Percentiles rank a stretch among this genome's conserved stretches.
Evolutionary conservation across 2,329 filamentous ascomycete species (phyloP).

Genomic region (Xylaria sp.): DNA sequence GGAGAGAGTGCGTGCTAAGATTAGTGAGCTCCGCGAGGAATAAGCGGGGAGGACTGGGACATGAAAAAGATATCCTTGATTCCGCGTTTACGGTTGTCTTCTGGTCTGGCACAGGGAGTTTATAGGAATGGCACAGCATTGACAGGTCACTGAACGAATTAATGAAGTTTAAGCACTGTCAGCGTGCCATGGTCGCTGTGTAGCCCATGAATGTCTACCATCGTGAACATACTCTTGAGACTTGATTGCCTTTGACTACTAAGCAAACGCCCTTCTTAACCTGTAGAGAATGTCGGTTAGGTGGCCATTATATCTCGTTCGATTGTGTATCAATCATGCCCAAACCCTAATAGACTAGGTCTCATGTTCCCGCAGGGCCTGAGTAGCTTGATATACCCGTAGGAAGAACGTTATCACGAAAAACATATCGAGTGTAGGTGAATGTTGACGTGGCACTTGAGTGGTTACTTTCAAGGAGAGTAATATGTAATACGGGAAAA

Average conservation of each 20-base stretch:
- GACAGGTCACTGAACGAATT: constrained; percentile 33
- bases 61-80: constrained; percentile 28
- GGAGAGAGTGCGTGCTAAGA: constrained; percentile 85
- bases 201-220: constrained; percentile 2
- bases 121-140: constrained; percentile 33
- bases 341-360: too few relatives aligned
- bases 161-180: constrained; percentile 34
- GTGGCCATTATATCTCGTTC: too few relatives aligned
- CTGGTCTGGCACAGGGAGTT: constrained; percentile 38
- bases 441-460: too few relatives aligned
- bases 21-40: constrained; percentile 73
- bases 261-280: background rate
- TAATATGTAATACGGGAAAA: too few relatives aligned
- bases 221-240: background rate
- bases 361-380: too few relatives aligned
- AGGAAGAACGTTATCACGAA: too few relatives aligned
- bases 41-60: constrained; percentile 36
- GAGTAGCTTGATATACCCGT: too few relatives aligned
- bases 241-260: background rate
- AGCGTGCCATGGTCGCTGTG: constrained; percentile 10
- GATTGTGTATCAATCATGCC: too few relatives aligned
- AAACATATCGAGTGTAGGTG: too few relatives aligned
- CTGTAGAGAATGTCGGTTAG: too few relatives aligned
- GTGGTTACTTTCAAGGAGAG: too few relatives aligned
- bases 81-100: constrained; percentile 36